A percentile compares a stretch with the other conserved stretches of the same genome.
Conservation (phyloP, 2,329 filamentous ascomycete genomes). For the Colletotrichum godetiae region DNA sequence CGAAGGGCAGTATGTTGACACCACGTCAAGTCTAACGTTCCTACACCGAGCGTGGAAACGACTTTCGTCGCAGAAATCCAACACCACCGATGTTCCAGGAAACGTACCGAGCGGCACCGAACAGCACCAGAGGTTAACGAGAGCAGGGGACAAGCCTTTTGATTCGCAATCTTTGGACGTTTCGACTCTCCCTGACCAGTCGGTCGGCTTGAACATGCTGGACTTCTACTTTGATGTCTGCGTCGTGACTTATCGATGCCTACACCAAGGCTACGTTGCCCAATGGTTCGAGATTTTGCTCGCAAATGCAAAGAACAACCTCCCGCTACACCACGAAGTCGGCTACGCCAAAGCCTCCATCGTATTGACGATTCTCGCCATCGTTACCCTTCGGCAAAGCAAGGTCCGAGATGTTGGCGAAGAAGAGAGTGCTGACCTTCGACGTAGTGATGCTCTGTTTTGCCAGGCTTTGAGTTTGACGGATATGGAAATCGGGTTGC, state of each 20-base stretch:
- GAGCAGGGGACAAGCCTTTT: conserved; percentile 45
- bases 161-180: conserved; percentile 17
- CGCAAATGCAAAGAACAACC: conserved; percentile 47
- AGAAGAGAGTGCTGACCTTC: conserved; percentile 26
- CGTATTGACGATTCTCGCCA: conserved; percentile 59
- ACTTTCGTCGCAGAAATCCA: conserved; percentile 41
- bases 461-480: conserved; percentile 41
- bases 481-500: conserved; percentile 62
- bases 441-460: conserved; percentile 42
- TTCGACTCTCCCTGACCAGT: conserved; percentile 37
- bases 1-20: conserved; percentile 66
- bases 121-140: conserved; percentile 40
- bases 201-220: conserved; percentile 39
- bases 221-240: conserved; percentile 68
- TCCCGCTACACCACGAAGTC: conserved; percentile 50
- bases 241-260: conserved; percentile 67
- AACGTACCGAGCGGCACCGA: conserved; percentile 37
- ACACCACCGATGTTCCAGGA: conserved; percentile 40
- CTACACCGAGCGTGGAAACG: conserved; percentile 65
- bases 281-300: conserved; percentile 56
- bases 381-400: conserved; percentile 57
- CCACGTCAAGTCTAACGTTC: conserved; percentile 66
- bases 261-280: conserved; percentile 63
- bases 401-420: conserved; percentile 41
- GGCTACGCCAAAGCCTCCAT: conserved; percentile 59